A percentile compares a stretch with the other conserved stretches of the same genome.
These are phyloP conservation scores for Penicillium italicum DNA, from an alignment of 2,329 filamentous ascomycete genomes.

Conservation along the genomic window DNA sequence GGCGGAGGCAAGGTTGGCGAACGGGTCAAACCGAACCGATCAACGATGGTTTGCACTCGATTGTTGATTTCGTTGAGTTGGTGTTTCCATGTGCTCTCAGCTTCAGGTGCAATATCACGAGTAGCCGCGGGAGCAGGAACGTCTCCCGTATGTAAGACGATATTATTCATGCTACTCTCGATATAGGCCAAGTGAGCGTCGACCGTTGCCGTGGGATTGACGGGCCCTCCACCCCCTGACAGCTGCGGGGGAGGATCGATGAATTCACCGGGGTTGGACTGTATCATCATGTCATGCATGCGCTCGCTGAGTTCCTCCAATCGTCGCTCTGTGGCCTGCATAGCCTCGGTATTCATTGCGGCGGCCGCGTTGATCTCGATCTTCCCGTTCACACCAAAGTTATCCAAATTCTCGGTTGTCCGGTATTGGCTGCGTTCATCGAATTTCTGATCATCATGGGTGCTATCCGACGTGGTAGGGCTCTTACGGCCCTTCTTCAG, in stretches of 20 bases:
- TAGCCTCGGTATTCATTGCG: constrained; percentile 41
- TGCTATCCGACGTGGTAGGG: constrained; percentile 67
- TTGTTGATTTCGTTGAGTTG: constrained; percentile 62
- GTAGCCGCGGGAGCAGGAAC: constrained; percentile 1
- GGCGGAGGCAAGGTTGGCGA: constrained; percentile 54
- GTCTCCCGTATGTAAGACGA: constrained; percentile 51
- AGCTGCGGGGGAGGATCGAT: constrained; percentile 38
- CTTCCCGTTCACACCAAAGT: constrained; percentile 30
- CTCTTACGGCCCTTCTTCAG: constrained; percentile 57
- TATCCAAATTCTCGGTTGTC: constrained; percentile 63
- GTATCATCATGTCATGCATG: constrained; percentile 63
- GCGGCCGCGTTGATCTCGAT: constrained; percentile 16
- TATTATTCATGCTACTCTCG: constrained; percentile 59
- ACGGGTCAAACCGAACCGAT: constrained; percentile 42
- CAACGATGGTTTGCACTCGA: constrained; percentile 59
- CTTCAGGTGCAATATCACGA: constrained; percentile 31
- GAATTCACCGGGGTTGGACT: constrained; percentile 35
- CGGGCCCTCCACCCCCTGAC: constrained; percentile 24
- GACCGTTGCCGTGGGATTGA: constrained; percentile 33
- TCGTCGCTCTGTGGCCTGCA: constrained; percentile 61
- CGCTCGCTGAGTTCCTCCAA: constrained; percentile 66
- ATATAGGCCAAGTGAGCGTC: constrained; percentile 67
- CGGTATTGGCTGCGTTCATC: constrained; percentile 74
- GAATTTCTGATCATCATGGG: constrained; percentile 66
- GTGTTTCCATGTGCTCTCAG: constrained; percentile 41